A percentile compares a stretch with the other conserved stretches of the same genome.
These are phyloP conservation scores for Ustilago curta DNA, from an alignment of 1,284 basidiomycete species.

Conservation along the genomic window DNA sequence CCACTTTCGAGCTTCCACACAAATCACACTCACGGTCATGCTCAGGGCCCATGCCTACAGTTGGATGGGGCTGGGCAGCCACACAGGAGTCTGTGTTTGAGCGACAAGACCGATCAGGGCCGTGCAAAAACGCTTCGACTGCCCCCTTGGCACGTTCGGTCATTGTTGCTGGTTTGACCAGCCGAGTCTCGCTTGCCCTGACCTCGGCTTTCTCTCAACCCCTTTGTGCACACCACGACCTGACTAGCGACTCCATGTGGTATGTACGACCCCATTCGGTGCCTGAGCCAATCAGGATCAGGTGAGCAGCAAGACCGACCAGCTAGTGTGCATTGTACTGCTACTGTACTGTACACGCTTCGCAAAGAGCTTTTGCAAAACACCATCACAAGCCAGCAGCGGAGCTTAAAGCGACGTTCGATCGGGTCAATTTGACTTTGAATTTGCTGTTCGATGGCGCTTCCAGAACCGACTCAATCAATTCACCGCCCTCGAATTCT, in stretches of 20 bases:
- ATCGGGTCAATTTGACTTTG: too few species aligned
- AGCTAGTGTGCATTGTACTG: too few species aligned
- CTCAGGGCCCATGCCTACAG: neutral
- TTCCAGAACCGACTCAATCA: too few species aligned
- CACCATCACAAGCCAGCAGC: too few species aligned
- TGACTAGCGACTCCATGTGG: neutral
- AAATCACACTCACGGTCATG: neutral
- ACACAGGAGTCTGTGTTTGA: neutral
- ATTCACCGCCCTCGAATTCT: too few species aligned
- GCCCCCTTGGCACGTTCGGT: neutral
- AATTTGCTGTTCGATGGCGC: too few species aligned
- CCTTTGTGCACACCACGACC: neutral
- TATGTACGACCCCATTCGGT: neutral
- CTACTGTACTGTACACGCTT: too few species aligned
- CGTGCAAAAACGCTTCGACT: neutral
- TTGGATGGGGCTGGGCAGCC: neutral
- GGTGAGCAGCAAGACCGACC: too few species aligned
- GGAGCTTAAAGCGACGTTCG: too few species aligned
- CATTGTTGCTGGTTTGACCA: neutral
- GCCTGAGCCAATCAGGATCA: too few species aligned
- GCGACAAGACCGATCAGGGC: neutral
- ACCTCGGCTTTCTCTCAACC: slow-evolving; percentile 4
- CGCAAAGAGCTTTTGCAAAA: too few species aligned
- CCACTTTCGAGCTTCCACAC: neutral
- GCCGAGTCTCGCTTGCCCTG: slow-evolving; percentile 12